phyloP scores from a whole-genome alignment of 73 alveolate species.

The Stentor roeselii region DNA sequence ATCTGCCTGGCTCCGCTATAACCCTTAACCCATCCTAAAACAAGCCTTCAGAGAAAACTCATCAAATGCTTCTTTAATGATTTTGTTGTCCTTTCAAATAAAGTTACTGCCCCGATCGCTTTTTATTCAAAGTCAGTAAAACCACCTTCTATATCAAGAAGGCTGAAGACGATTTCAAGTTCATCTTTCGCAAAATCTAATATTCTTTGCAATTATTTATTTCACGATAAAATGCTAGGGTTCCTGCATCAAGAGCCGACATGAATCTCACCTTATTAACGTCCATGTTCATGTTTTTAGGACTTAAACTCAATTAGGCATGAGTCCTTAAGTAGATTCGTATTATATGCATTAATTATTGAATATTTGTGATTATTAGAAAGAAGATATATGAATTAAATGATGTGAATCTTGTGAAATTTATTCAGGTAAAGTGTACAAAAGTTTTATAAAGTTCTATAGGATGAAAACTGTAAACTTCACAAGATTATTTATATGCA shows the following conservation, averaged over 20 bases:
- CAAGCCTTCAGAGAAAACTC: not conserved
- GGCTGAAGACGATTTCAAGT: not conserved
- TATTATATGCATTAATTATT: no score
- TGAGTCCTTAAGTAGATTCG: no score
- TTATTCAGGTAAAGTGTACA: no score
- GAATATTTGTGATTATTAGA: no score
- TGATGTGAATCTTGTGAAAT: no score
- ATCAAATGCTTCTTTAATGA: not conserved
- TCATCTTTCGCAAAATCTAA: not conserved
- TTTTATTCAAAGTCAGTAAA: conserved; percentile 19
- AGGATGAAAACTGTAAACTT: no score
- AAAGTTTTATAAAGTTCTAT: no score
- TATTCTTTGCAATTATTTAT: not conserved
- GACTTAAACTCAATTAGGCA: no score
- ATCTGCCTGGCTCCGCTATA: conserved; percentile 23
- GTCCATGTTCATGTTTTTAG: not conserved
- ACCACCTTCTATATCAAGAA: conserved; percentile 28
- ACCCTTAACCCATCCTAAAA: not conserved
- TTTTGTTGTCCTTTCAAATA: not conserved
- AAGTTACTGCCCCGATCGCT: not conserved
- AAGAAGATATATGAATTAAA: no score
- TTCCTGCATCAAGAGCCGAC: conserved; percentile 25
- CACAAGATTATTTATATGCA: no score
- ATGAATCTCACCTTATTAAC: conserved; percentile 6
- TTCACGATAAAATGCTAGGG: conserved; percentile 8